These are phyloP conservation scores for Pleomassaria siparia DNA, from an alignment of 2,329 filamentous ascomycete species.

Conservation along the genomic window DNA sequence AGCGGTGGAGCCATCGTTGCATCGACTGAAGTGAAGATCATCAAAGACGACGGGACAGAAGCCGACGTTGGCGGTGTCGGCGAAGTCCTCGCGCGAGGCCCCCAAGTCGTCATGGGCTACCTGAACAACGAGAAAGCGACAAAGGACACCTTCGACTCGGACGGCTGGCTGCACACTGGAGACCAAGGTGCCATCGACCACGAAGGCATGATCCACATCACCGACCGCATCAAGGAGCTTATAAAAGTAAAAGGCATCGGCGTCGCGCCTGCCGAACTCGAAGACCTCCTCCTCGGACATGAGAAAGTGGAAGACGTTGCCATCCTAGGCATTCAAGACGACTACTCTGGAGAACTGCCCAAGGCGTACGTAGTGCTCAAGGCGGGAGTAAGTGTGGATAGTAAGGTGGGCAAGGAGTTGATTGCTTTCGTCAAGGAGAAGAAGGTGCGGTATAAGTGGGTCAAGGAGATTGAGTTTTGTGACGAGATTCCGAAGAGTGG, in stretches of 20 bases:
- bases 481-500: conserved; percentile 60
- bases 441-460: conserved; percentile 51
- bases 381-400: conserved; percentile 30
- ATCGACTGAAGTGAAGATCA: conserved; percentile 61
- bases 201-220: conserved; percentile 59
- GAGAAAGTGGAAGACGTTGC: conserved; percentile 59
- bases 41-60: conserved; percentile 59
- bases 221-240: conserved; percentile 67
- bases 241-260: conserved; percentile 68
- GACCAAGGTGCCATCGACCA: conserved; percentile 59
- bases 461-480: conserved; percentile 48
- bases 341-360: conserved; percentile 53
- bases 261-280: conserved; percentile 65
- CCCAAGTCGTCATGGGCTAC: conserved; percentile 56
- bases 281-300: conserved; percentile 63
- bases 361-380: conserved; percentile 50
- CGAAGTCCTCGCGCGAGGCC: conserved; percentile 52
- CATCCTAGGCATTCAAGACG: conserved; percentile 56
- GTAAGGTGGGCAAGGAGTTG: conserved; percentile 44
- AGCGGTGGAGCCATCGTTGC: conserved; percentile 60
- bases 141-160: conserved; percentile 47
- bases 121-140: conserved; percentile 48
- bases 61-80: conserved; percentile 55
- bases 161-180: conserved; percentile 60
- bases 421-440: conserved; percentile 47